Base-by-base conservation (phyloP, 1,284 basidiomycete species). In the Fomitopsis betulina region DNA sequence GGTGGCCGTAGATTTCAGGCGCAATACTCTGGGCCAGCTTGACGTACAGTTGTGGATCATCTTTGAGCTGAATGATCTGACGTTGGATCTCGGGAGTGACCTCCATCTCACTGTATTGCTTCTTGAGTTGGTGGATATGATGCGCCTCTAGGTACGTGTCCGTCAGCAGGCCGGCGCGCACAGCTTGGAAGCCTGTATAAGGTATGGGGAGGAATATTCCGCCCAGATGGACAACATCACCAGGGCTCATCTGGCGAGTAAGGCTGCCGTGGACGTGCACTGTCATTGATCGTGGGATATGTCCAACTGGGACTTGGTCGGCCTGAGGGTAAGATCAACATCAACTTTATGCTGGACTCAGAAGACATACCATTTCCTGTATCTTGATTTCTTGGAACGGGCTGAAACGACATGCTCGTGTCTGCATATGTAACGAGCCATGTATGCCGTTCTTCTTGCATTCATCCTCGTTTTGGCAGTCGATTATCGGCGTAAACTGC, bases 331-430 rank as follows among this genome's bases (percentile, higher is more conserved):
- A 30, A n/a, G 2, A 10, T 51, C 42, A 8, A 27, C 49, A 13
- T 37, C 21, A 33, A 42, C 43, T 49, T 4, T 3, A 27, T 21
- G 17, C 10, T 3, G 25, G 35, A 40, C 10, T 9, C 5, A 23
- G 23, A 17, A 19, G 15, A 70, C 81, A 57, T 60, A 91, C 93
- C 96, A 99, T 97, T 75, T 99, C 97, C 73, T 99, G 97, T 52
- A 99, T 94, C 76, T 97, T 97, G 64, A 98, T 87, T 73, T 99
- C 97, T 72, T 99, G 97, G 81, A 99, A 99, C 0, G 96, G 94
- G 67, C 91, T 93, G 75, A 99, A 99, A 59, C 97, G 89, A 76
- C 93, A 94, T 21, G 97, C 97, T 37, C 97, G 84, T 3, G 96
- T 98, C 75, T 99, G 97, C 91, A 98, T 98, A 70, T 97, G 93